phyloP scores from a whole-genome alignment of 352 stramenopile species.

The Pythium brassicae region DNA sequence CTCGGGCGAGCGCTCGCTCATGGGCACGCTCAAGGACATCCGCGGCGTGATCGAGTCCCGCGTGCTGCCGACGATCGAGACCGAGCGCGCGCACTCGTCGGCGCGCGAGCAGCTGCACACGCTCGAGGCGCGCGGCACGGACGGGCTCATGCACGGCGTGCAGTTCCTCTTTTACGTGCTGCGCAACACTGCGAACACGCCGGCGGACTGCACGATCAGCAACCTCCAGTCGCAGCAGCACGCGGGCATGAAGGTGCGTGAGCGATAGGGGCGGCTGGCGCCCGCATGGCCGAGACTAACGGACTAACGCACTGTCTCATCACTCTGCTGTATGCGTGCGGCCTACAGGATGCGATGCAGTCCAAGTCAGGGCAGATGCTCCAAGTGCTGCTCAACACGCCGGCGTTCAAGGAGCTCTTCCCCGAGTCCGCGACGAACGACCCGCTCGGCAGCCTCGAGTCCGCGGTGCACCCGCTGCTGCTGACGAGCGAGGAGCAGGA shows the following conservation, averaged over 20 bases:
- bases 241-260: constrained; percentile 57
- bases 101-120: constrained; percentile 78
- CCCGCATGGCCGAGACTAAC: neutral
- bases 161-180: constrained; percentile 87
- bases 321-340: neutral
- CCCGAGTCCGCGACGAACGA: constrained; percentile 32
- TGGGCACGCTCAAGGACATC: constrained; percentile 81
- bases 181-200: constrained; percentile 79
- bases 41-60: constrained; percentile 74
- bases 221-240: constrained; percentile 81
- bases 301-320: neutral
- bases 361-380: constrained; percentile 85
- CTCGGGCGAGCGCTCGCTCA: constrained; percentile 64
- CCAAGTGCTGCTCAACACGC: constrained; percentile 71
- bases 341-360: constrained; percentile 61
- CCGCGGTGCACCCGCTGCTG: constrained; percentile 41
- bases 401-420: constrained; percentile 80
- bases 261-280: neutral
- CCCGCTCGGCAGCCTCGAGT: constrained; percentile 25
- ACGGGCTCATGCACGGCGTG: constrained; percentile 82
- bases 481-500: constrained; percentile 71
- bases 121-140: constrained; percentile 67
- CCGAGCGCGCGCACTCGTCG: constrained; percentile 75
- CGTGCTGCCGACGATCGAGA: constrained; percentile 76
- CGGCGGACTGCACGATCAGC: constrained; percentile 79